These are phyloP conservation scores for Stipa capillata DNA, from an alignment of 176 grass and related monocot genomes.

Conservation along the genomic window DNA sequence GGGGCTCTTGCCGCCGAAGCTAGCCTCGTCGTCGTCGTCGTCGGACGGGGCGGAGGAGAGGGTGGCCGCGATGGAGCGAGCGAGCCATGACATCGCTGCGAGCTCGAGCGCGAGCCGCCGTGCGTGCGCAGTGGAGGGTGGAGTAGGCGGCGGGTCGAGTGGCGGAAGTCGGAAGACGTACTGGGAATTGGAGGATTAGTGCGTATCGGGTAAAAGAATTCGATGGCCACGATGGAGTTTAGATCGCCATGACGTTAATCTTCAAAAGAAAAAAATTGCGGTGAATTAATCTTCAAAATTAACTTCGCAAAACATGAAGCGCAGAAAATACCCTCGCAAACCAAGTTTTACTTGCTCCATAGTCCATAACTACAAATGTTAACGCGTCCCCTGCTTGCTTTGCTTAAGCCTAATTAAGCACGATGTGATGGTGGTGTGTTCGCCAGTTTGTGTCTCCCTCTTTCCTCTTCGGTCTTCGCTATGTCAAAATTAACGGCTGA, in stretches of 20 bases:
- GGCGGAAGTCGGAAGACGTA: background rate
- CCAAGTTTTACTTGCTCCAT: background rate
- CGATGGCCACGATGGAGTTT: background rate
- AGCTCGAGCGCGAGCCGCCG: too few relatives aligned
- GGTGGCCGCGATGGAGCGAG: slow-evolving; percentile 42
- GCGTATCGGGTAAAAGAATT: background rate
- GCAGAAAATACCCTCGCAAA: background rate
- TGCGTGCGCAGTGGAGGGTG: background rate
- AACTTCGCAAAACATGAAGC: background rate
- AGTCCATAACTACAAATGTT: background rate
- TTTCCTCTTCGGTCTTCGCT: background rate
- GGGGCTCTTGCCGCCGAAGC: slow-evolving; percentile 2
- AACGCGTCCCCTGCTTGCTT: background rate
- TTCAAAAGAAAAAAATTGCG: too few relatives aligned
- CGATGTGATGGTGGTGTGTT: background rate
- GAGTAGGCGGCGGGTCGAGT: background rate
- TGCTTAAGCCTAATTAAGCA: too few relatives aligned
- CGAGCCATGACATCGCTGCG: slow-evolving; percentile 52
- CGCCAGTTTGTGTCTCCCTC: background rate
- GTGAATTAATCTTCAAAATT: background rate
- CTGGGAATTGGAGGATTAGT: background rate
- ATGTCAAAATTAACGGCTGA: background rate
- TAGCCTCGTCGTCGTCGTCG: background rate
- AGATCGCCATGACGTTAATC: too few relatives aligned
- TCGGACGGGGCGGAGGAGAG: slow-evolving; percentile 30